These are phyloP conservation scores for Globisporangium takayamanum DNA, from an alignment of 352 stramenopile genomes.

Conservation along the genomic window DNA sequence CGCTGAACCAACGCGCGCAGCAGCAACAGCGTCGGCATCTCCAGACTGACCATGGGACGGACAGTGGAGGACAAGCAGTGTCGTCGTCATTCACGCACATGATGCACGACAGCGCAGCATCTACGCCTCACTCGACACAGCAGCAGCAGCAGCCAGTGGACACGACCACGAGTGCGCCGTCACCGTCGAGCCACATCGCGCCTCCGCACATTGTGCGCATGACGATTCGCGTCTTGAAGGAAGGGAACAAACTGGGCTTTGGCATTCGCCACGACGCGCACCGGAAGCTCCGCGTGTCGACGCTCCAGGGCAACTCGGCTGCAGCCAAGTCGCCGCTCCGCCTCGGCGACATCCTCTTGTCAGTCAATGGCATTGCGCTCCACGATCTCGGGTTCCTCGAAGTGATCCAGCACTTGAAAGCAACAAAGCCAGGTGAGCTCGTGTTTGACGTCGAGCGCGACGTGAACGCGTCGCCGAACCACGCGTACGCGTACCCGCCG, in stretches of 20 bases:
- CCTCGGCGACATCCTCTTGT: constrained; percentile 62
- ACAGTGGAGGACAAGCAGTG: too few relatives aligned
- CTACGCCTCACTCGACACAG: neutral
- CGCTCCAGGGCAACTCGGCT: constrained; percentile 35
- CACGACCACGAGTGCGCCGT: too few relatives aligned
- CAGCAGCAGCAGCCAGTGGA: neutral
- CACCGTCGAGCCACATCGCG: too few relatives aligned
- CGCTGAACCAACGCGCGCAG: neutral
- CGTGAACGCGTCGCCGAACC: constrained; percentile 1
- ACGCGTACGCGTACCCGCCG: constrained; percentile 7
- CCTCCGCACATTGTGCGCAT: constrained; percentile 15
- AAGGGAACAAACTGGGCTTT: constrained; percentile 56
- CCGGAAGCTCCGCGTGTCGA: constrained; percentile 52
- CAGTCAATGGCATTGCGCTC: constrained; percentile 54
- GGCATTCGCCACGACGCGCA: constrained; percentile 56
- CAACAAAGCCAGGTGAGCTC: constrained; percentile 34
- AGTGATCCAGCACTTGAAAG: constrained; percentile 56
- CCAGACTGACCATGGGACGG: too few relatives aligned
- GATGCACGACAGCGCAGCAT: too few relatives aligned
- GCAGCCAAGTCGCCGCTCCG: constrained; percentile 31
- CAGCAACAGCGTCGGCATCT: neutral
- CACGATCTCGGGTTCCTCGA: constrained; percentile 42
- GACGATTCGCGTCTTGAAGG: constrained; percentile 39
- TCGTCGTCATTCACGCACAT: too few relatives aligned
- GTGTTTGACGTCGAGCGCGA: constrained; percentile 53